Percentiles rank a stretch among this genome's conserved stretches.
Conservation (phyloP, 352 stramenopile species). For the Pythium grandisporangium region DNA sequence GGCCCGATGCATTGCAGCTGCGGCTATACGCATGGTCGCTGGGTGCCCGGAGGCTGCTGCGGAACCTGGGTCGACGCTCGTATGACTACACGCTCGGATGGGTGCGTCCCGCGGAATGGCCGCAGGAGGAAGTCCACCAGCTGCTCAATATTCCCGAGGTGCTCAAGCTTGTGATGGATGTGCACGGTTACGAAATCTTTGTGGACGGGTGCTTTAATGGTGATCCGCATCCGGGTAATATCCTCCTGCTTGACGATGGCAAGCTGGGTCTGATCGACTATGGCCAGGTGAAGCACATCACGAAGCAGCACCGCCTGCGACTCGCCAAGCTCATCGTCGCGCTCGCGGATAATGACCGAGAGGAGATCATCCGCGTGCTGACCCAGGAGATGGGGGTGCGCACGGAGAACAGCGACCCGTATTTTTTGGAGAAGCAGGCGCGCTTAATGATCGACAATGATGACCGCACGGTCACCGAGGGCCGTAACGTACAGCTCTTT, state of each 20-base stretch:
- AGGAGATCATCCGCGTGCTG: constrained; percentile 70
- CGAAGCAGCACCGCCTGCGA: constrained; percentile 45
- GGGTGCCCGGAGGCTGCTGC: constrained; percentile 22
- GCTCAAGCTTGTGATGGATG: constrained; percentile 81
- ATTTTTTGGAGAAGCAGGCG: constrained; percentile 79
- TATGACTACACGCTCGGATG: constrained; percentile 87
- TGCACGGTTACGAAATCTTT: constrained; percentile 91
- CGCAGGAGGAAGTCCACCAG: constrained; percentile 27
- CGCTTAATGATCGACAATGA: constrained; percentile 85
- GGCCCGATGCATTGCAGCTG: constrained; percentile 47
- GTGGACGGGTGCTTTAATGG: constrained; percentile 89
- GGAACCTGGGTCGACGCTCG: constrained; percentile 24
- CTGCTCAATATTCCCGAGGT: constrained; percentile 78
- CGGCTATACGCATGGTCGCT: constrained; percentile 43
- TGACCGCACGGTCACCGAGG: constrained; percentile 66
- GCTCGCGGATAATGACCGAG: constrained; percentile 54
- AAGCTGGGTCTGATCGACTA: constrained; percentile 89
- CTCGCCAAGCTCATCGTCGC: constrained; percentile 82
- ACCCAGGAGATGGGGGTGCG: constrained; percentile 70
- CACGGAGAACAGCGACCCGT: constrained; percentile 68
- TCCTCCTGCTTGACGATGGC: constrained; percentile 85
- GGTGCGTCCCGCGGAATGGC: constrained; percentile 41
- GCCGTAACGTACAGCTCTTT: constrained; percentile 82
- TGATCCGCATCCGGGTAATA: constrained; percentile 88
- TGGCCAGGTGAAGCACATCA: constrained; percentile 86